These are phyloP conservation scores for Crithidia fasciculata DNA, from an alignment of 208 protist genomes.

Conservation along the genomic window DNA sequence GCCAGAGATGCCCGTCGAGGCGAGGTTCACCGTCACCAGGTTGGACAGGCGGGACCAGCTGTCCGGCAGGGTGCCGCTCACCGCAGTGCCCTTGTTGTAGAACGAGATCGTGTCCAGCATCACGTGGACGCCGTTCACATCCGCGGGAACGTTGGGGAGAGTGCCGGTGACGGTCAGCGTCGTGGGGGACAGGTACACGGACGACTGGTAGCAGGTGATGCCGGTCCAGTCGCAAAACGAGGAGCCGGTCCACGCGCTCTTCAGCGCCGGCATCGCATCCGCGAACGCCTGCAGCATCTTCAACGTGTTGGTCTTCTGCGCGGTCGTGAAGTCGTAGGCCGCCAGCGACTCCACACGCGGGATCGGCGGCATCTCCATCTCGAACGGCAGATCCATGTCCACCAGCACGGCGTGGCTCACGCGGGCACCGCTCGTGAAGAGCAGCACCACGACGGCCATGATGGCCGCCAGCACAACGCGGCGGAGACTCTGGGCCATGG, in stretches of 20 bases:
- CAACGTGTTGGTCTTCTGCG: constrained; percentile 2
- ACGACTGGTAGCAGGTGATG: neutral
- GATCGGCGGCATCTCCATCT: constrained; percentile 1
- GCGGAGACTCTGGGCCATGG: constrained; percentile 10
- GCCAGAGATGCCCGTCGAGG: constrained; percentile 1
- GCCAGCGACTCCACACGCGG: neutral
- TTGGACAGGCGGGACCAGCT: constrained; percentile 3
- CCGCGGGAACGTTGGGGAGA: constrained; percentile 4
- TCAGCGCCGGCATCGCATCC: constrained; percentile 6
- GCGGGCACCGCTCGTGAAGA: constrained; percentile 2
- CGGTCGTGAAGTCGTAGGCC: neutral
- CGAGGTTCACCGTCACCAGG: neutral
- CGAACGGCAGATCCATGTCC: neutral
- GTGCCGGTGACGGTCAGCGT: neutral
- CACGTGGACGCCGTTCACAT: neutral
- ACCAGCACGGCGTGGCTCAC: neutral
- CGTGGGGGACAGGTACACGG: neutral
- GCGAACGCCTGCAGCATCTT: constrained; percentile 13
- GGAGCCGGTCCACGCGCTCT: constrained; percentile 19
- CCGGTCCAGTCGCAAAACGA: constrained; percentile 24
- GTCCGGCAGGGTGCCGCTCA: constrained; percentile 7
- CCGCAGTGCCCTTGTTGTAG: neutral
- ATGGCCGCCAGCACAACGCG: constrained; percentile 11
- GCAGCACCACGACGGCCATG: constrained; percentile 3
- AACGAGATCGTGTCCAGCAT: neutral